Evolutionary conservation across 495 filamentous ascomycete genomes (phyloP), one percentile per base, ranked within the genome.

Genomic region (Hapsidospora chrysogenum): DNA sequence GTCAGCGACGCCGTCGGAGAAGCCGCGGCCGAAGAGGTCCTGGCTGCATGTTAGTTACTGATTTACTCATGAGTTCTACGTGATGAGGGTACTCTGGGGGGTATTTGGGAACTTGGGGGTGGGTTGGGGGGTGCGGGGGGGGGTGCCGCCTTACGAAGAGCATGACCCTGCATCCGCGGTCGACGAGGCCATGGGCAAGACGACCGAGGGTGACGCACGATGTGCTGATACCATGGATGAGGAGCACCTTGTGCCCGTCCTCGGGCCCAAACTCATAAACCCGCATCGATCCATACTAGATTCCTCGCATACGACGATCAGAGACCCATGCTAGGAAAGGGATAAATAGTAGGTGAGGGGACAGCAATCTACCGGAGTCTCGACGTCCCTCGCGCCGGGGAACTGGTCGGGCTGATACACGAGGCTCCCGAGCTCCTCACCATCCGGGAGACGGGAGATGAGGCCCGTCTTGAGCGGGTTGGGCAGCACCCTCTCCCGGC

Each of bases 231-330:
- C 87, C 87, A 49, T 92, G 86, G 15, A 94, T 56, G 16, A 93
- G 57, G 23, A 94, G 45, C 1, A 92, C 78, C 48, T 85, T 93
- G 15, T 65, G 57, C 3, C 85, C 86, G 33, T 71, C 52, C 37
- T 76, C 69, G n/a, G 84, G 84, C 7, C 87, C 87, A 63, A 75
- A 93, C 64, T 96, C 87, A 49, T 93, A 92, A 9, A 85, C 78
- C 25, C 81, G 61, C 17, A 85, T 76, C 17, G 65, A 73, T 15
- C 87, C 86, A 44, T 86, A 92, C 38, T 85, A 68, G 14, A 25
- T 1, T 14, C 9, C n/a, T n/a, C n/a, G n/a, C n/a, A n/a, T n/a
- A n/a, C n/a, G n/a, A n/a, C n/a, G n/a, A n/a, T n/a, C n/a, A n/a
- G n/a, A n/a, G n/a, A n/a, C n/a, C n/a, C n/a, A n/a, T n/a, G n/a